phyloP scores from a whole-genome alignment of 1,284 basidiomycete species.

The Pisolithus thermaeus region DNA sequence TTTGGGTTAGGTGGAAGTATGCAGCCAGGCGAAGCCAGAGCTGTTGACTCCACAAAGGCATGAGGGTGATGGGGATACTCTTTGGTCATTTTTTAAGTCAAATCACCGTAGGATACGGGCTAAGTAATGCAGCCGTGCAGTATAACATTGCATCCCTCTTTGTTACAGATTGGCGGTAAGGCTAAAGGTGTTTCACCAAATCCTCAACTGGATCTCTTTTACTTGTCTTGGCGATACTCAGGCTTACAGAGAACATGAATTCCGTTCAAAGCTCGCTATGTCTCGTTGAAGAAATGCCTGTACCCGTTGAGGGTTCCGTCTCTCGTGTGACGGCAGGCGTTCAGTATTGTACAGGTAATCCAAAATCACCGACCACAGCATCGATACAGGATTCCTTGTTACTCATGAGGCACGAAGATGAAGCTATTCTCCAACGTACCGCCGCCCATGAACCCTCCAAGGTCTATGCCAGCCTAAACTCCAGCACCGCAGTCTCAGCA shows the following conservation, averaged over 20 bases:
- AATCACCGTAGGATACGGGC: neutral
- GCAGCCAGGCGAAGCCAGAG: conserved; percentile 17
- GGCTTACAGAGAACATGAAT: neutral
- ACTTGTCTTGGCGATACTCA: too few species aligned
- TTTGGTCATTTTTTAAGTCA: neutral
- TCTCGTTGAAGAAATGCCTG: neutral
- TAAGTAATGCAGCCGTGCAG: neutral
- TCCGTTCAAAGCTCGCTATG: neutral
- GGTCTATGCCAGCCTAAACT: conserved; percentile 11
- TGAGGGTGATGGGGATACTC: neutral
- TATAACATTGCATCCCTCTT: neutral
- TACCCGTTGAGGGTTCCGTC: neutral
- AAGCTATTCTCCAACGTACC: too few species aligned
- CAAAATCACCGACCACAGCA: neutral
- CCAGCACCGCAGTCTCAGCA: conserved; percentile 24
- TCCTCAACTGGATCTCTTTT: conserved; percentile 1
- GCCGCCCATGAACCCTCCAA: neutral
- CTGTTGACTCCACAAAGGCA: conserved; percentile 3
- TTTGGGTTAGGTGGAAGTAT: conserved; percentile 34
- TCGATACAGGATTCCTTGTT: too few species aligned
- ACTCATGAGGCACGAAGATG: too few species aligned
- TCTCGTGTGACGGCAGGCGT: neutral
- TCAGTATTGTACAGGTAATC: neutral
- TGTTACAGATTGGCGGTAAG: too few species aligned
- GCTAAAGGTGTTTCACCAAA: too few species aligned